Base-by-base conservation (phyloP, 495 filamentous ascomycete genomes). In the Tuber melanosporum region DNA sequence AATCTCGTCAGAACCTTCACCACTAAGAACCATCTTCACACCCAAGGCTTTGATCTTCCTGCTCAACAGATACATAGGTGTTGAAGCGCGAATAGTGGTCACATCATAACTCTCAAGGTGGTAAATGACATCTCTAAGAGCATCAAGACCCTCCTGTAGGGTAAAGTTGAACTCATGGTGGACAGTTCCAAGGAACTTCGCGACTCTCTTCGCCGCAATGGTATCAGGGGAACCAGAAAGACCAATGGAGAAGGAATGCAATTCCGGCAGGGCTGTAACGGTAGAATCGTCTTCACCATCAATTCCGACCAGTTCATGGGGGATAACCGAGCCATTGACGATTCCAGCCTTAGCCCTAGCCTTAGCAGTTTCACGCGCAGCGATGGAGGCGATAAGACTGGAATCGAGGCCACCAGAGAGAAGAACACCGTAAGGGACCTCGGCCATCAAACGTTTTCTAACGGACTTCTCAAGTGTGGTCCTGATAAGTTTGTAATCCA, bases 21-120 rank as follows among this genome's bases (percentile, higher is more conserved):
- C 95, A 83, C 91, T 94, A 66, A 99, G 88, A 75, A 99, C 95
- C 95, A 99, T 99, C 89, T 99, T 99, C 75, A 99, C 93, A 77
- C 95, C 96, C 89, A 97, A 91, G 26, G 94, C 95, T 88, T 99
- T 99, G 88, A 99, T 98, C 87, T 98, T 99, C 82, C 95, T 92
- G 79, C 92, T 93, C 20, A 99, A 90, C 73, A 99, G 88, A 87
- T 97, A 99, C 95, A 99, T 99, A 75, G 95, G 95, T 9, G 95
- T 99, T 32, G 96, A 98, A 62, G 95, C 95, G 85, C 95, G 93
- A 84, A 99, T 97, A 22, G 95, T 99, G 74, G 95, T 99, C 22
- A 99, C 96, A 85, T 99, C 95, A 86, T 92, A 99, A 22, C 93
- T 93, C 87, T 99, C 95, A 75, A 99, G 90, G 85, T 99, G 96